These are phyloP conservation scores for Choiromyces venosus DNA, from an alignment of 495 filamentous ascomycete species.

Conservation along the genomic window DNA sequence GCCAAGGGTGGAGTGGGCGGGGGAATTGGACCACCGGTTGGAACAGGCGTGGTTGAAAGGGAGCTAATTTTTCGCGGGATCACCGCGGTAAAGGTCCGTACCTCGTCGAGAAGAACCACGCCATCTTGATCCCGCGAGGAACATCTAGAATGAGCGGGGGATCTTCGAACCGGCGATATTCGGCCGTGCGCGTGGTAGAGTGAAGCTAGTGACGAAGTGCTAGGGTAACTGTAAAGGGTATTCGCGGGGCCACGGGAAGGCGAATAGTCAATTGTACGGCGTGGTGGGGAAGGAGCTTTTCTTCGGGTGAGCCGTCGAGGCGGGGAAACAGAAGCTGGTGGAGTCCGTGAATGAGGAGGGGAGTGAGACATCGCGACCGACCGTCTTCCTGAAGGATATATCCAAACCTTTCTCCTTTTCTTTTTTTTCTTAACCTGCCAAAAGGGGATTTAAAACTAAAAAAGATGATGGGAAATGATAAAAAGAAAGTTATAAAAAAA, in stretches of 20 bases:
- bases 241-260: slow-evolving; percentile 20
- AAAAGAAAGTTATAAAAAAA: neutral
- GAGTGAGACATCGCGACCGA: slow-evolving; percentile 4
- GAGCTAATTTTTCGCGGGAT: slow-evolving; percentile 17
- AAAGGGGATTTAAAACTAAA: neutral
- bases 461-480: neutral
- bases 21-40: slow-evolving; percentile 4
- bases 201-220: slow-evolving; percentile 26
- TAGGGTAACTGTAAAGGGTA: slow-evolving; percentile 24
- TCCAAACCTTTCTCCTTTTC: neutral
- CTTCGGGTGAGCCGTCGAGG: slow-evolving; percentile 30
- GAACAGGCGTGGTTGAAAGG: slow-evolving; percentile 13
- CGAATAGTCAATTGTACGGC: slow-evolving; percentile 19
- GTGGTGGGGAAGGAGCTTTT: slow-evolving; percentile 29
- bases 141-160: slow-evolving; percentile 29
- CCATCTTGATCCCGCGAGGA: slow-evolving; percentile 30
- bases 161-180: slow-evolving; percentile 30
- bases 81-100: slow-evolving; percentile 31
- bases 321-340: slow-evolving; percentile 16
- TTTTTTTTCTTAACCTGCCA: neutral
- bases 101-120: slow-evolving; percentile 23
- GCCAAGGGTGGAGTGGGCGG: slow-evolving; percentile 30
- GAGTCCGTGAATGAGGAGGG: slow-evolving; percentile 18
- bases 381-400: neutral
- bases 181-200: slow-evolving; percentile 30